A percentile compares a stretch with the other conserved stretches of the same genome.
These are phyloP conservation scores for Withania somnifera DNA, from an alignment of 305 asterid species.

Conservation along the genomic window DNA sequence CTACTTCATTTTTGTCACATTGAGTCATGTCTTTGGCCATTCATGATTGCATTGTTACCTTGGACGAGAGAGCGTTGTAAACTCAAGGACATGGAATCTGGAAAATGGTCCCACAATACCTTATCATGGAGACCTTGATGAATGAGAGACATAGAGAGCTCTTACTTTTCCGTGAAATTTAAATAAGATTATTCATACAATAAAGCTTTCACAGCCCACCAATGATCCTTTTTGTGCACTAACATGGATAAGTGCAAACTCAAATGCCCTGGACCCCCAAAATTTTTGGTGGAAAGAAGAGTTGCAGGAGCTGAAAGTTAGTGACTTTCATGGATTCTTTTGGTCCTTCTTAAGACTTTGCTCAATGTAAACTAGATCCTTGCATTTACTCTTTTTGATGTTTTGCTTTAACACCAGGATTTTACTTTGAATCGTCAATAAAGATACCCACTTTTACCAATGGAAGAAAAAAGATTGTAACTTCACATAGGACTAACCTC, in stretches of 20 bases:
- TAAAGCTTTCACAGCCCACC: not conserved
- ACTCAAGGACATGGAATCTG: not conserved
- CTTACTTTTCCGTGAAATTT: not conserved
- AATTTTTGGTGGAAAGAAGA: not conserved
- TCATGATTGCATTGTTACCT: not conserved
- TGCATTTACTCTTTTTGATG: not conserved
- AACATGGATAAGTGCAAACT: not conserved
- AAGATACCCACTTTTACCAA: not conserved
- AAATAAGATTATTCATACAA: not conserved
- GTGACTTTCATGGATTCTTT: not conserved
- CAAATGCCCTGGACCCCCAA: not conserved
- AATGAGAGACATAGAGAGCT: not conserved
- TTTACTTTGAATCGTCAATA: not conserved
- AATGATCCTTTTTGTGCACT: not conserved
- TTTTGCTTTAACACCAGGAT: not conserved
- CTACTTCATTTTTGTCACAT: not conserved
- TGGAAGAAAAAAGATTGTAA: not conserved
- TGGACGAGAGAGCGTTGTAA: not conserved
- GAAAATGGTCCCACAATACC: not conserved
- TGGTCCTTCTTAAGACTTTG: not conserved
- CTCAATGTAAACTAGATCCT: not conserved
- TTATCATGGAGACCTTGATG: not conserved
- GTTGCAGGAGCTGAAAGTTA: not conserved
- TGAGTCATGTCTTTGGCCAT: not conserved
- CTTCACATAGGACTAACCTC: conserved; percentile 35